Base-by-base conservation (phyloP, 441 rosid genomes). In the Adansonia madagascariensis region DNA sequence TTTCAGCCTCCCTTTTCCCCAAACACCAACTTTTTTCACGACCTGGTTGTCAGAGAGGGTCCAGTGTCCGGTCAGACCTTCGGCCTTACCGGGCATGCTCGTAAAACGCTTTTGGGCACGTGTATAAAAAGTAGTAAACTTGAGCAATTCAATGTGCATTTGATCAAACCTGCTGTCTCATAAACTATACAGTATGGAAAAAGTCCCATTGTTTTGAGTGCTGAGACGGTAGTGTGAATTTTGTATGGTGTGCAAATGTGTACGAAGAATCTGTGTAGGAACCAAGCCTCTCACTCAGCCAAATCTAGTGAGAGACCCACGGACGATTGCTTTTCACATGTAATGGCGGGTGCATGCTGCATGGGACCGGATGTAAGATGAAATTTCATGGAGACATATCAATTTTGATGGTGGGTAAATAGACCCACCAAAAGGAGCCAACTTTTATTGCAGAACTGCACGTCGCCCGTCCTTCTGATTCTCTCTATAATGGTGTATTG, bases 231-330 rank as follows among this genome's bases (percentile, higher is more conserved):
- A 2, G 44, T 24, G 53, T 17, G 4, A 11, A 43, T 43, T 7
- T 0, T 0, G 6, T 22, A 15, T 73, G 66, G 31, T 39, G 11
- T 46, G 41, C n/a, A 64, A 47, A 57, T 59, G 22, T 10, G 71
- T 72, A 73, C 67, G 80, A 9, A 49, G 61, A 59, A 77, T 74
- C 74, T 55, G 56, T 39, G 72, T 50, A 11, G 78, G 78, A 44
- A 41, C 83, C 77, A 61, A 57, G 80, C 31, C 52, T 39, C 20
- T 81, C n/a, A 43, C 9, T 3, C 22, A 56, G 22, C 69, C 78
- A 55, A 71, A 77, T 81, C 76, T 62, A 31, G 22, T 2, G 31
- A 27, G 24, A 63, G 75, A 17, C 79, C 78, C 69, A 55, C 76
- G 8, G 31, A 55, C 61, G 47, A 18, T 35, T 35, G 11, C 9